Percentiles rank a stretch among this genome's conserved stretches.
These are phyloP conservation scores for Rehmannia glutinosa DNA, from an alignment of 257 asterid genomes.

Conservation along the genomic window DNA sequence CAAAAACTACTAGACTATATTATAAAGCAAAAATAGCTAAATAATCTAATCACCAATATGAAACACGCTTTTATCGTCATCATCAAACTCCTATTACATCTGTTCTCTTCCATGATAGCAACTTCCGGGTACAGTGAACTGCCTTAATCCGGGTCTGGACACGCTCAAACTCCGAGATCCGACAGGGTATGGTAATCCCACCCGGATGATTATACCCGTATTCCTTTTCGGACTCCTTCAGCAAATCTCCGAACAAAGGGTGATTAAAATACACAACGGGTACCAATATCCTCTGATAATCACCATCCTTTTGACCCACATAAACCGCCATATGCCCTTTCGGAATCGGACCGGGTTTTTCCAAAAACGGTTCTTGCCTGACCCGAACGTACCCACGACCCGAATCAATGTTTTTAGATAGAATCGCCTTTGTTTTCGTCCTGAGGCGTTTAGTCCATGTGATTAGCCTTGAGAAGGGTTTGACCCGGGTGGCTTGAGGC, in stretches of 20 bases:
- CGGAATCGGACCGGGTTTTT: constrained; percentile 34
- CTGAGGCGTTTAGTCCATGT: constrained; percentile 45
- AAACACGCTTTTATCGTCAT: constrained; percentile 24
- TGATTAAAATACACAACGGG: constrained; percentile 71
- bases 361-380: constrained; percentile 38
- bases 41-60: neutral
- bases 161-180: constrained; percentile 83
- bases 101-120: constrained; percentile 32
- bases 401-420: constrained; percentile 15
- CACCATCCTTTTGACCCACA: constrained; percentile 71
- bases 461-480: constrained; percentile 33
- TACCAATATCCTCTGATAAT: constrained; percentile 53
- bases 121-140: constrained; percentile 36
- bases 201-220: constrained; percentile 82
- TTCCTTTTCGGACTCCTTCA: constrained; percentile 65
- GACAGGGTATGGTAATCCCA: constrained; percentile 81
- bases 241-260: constrained; percentile 68
- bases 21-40: too few species aligned
- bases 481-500: constrained; percentile 6
- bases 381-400: constrained; percentile 37
- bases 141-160: constrained; percentile 71
- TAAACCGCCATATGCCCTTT: constrained; percentile 79
- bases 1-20: neutral
- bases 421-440: constrained; percentile 47
- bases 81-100: constrained; percentile 20